phyloP scores from a whole-genome alignment of 805 yeast species.

The Blastobotrys americana region DNA sequence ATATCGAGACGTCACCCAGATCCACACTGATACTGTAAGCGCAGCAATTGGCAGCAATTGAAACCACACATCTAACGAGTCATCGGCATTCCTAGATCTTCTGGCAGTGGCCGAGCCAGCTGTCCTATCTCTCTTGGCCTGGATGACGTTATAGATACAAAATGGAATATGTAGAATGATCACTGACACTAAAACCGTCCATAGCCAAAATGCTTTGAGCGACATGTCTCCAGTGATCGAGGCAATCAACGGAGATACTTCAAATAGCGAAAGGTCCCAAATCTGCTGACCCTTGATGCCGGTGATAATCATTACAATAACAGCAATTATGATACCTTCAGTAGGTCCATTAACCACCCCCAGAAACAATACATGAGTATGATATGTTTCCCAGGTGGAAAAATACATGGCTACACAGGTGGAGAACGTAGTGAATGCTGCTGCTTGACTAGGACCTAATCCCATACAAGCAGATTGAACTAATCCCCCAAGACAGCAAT shows the following conservation, averaged over 20 bases:
- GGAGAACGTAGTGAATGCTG: constrained; percentile 67
- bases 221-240: constrained; percentile 9
- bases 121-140: constrained; percentile 42
- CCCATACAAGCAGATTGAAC: constrained; percentile 72
- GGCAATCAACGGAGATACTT: constrained; percentile 25
- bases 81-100: constrained; percentile 21
- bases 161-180: constrained; percentile 55
- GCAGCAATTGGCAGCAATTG: constrained; percentile 67
- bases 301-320: constrained; percentile 50
- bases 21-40: constrained; percentile 43
- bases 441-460: constrained; percentile 71
- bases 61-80: constrained; percentile 33
- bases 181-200: constrained; percentile 29
- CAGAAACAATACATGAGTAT: constrained; percentile 76
- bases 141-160: constrained; percentile 46
- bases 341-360: constrained; percentile 91
- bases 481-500: constrained; percentile 72
- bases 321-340: constrained; percentile 76
- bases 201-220: constrained; percentile 25
- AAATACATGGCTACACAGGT: constrained; percentile 49
- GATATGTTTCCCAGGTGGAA: constrained; percentile 93
- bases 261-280: constrained; percentile 47
- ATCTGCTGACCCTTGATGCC: constrained; percentile 50
- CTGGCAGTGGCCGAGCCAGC: constrained; percentile 30
- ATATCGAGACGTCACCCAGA: constrained; percentile 40